Conservation (phyloP, 345 rosid genomes). For the Psidium guajava region DNA sequence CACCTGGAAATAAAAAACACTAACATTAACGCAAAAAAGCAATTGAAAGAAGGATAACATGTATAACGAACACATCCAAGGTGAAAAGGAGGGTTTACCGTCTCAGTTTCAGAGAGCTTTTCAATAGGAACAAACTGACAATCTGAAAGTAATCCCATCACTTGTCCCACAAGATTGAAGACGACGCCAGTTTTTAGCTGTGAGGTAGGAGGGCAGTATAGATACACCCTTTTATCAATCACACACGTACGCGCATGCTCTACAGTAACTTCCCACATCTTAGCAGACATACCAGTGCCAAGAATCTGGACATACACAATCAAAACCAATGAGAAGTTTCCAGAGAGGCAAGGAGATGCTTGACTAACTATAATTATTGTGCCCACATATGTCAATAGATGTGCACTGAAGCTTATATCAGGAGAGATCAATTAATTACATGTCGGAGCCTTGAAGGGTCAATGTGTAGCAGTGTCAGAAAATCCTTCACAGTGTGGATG, state of each 20-base stretch:
- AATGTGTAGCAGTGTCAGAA: slow-evolving; percentile 50
- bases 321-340: background rate
- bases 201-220: slow-evolving; percentile 45
- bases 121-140: slow-evolving; percentile 51
- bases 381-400: background rate
- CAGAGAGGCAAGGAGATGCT: background rate
- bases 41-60: background rate
- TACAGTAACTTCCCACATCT: slow-evolving; percentile 94
- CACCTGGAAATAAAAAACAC: slow-evolving; percentile 22
- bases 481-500: slow-evolving; percentile 76
- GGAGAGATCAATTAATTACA: slow-evolving; percentile 25
- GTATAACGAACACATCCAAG: background rate
- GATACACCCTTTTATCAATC: slow-evolving; percentile 53
- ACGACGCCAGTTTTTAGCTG: slow-evolving; percentile 72
- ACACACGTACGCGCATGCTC: slow-evolving; percentile 84
- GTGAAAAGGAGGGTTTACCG: slow-evolving; percentile 34
- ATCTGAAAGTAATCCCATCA: slow-evolving; percentile 64
- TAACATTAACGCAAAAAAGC: background rate
- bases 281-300: slow-evolving; percentile 97
- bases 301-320: slow-evolving; percentile 48
- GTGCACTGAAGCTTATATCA: background rate
- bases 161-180: slow-evolving; percentile 89
- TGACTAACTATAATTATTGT: background rate
- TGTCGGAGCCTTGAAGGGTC: slow-evolving; percentile 70
- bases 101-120: slow-evolving; percentile 71